phyloP scores from a whole-genome alignment of 2,329 filamentous ascomycete genomes.

The Xylariaceae sp. region DNA sequence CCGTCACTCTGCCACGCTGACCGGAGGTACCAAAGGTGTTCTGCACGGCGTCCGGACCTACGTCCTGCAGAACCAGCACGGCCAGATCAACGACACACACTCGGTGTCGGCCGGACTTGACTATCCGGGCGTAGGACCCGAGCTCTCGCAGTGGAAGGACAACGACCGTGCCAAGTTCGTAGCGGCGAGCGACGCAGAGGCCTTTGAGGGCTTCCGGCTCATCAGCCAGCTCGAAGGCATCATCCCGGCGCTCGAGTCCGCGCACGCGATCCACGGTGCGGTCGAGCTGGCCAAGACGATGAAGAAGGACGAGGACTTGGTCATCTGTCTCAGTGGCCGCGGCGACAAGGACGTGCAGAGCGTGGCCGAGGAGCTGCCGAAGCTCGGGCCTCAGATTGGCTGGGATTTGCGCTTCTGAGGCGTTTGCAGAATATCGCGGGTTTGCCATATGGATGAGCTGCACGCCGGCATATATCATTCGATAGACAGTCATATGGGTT shows the following conservation, averaged over 20 bases:
- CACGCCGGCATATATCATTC: too few species aligned
- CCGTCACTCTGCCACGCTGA: conserved; percentile 83
- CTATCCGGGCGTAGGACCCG: conserved; percentile 94
- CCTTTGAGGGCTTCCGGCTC: conserved; percentile 80
- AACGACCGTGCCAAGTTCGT: conserved; percentile 80
- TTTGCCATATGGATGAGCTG: too few species aligned
- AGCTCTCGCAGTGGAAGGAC: conserved; percentile 92
- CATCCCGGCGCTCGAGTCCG: conserved; percentile 90
- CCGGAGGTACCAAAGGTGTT: conserved; percentile 83
- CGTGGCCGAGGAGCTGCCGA: conserved; percentile 89
- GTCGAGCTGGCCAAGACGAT: conserved; percentile 90
- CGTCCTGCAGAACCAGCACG: conserved; percentile 85
- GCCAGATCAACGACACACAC: conserved; percentile 92
- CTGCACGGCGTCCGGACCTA: conserved; percentile 96
- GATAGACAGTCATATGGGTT: too few species aligned
- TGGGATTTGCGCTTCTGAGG: conserved; percentile 58
- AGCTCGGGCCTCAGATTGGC: conserved; percentile 81
- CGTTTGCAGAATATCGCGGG: too few species aligned
- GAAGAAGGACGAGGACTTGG: conserved; percentile 81
- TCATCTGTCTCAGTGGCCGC: conserved; percentile 88
- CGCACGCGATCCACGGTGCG: conserved; percentile 87
- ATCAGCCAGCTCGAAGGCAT: conserved; percentile 90
- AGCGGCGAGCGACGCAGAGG: conserved; percentile 86
- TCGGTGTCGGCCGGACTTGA: conserved; percentile 95
- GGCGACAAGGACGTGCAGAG: conserved; percentile 99